Conservation (phyloP, 192 early-diverging fungal species). For the Gonapodya sp. region DNA sequence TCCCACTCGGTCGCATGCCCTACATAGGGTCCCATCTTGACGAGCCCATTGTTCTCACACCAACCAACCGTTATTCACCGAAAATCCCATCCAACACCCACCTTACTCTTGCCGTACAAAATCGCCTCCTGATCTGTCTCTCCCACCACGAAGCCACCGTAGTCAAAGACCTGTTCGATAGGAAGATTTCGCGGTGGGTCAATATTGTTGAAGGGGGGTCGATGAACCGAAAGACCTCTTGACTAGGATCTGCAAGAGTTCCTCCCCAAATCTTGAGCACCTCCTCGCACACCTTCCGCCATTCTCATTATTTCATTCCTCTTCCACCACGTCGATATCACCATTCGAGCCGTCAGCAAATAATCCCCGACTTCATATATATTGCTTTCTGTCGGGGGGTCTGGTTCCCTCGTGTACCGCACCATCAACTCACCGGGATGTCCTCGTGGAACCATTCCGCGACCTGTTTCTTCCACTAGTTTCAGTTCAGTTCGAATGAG, state of each 20-base stretch:
- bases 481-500: conserved; percentile 75
- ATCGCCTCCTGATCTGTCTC: conserved; percentile 70
- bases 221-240: too few relatives aligned
- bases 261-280: not conserved
- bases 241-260: too few relatives aligned
- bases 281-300: not conserved
- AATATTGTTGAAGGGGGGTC: too few relatives aligned
- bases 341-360: too few relatives aligned
- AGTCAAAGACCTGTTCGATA: conserved; percentile 68
- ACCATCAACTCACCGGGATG: conserved; percentile 68
- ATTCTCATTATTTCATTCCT: not conserved
- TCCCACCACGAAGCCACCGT: conserved; percentile 94
- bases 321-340: not conserved
- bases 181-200: too few relatives aligned
- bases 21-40: too few relatives aligned
- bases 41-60: too few relatives aligned
- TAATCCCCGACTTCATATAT: too few relatives aligned
- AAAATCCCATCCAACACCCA: conserved; percentile 6
- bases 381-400: too few relatives aligned
- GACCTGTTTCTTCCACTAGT: conserved; percentile 61
- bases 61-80: too few relatives aligned
- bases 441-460: conserved; percentile 86
- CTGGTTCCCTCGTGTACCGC: too few relatives aligned
- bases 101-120: conserved; percentile 73
- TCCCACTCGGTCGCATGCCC: too few relatives aligned